Conservation (phyloP, 768 basidiomycete species). For the Trametes villosa region DNA sequence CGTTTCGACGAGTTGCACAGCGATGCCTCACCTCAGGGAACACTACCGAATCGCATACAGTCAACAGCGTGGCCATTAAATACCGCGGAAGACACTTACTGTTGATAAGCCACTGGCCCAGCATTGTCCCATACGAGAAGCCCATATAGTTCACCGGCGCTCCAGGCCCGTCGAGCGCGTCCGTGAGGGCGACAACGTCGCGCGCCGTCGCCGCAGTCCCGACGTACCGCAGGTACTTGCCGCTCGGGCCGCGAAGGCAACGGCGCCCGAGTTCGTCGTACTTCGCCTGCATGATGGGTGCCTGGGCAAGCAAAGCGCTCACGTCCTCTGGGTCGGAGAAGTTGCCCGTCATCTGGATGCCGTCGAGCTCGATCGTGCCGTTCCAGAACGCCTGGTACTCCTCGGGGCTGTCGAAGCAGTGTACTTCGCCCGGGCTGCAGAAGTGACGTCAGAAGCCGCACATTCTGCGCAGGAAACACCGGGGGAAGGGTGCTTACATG, state of each 20-base stretch:
- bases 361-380: conserved; percentile 2
- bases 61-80: no score
- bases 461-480: no score
- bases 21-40: conserved; percentile 5
- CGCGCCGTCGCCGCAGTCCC: conserved; percentile 13
- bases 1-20: no score
- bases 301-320: conserved; percentile 4
- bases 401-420: conserved; percentile 11
- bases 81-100: background rate
- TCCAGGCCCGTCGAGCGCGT: conserved; percentile 14
- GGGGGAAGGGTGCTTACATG: background rate
- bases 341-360: conserved; percentile 12
- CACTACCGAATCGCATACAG: background rate
- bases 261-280: conserved; percentile 8
- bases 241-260: conserved; percentile 1
- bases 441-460: background rate
- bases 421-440: conserved; percentile 11
- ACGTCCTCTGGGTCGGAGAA: conserved; percentile 9
- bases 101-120: conserved; percentile 12
- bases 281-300: conserved; percentile 12
- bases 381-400: conserved; percentile 11
- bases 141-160: conserved; percentile 12
- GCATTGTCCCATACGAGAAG: conserved; percentile 11
- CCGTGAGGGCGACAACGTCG: conserved; percentile 12
- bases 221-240: conserved; percentile 9